phyloP scores from a whole-genome alignment of 371 early-diverging fungal species.

The Haplosporangium sp. region DNA sequence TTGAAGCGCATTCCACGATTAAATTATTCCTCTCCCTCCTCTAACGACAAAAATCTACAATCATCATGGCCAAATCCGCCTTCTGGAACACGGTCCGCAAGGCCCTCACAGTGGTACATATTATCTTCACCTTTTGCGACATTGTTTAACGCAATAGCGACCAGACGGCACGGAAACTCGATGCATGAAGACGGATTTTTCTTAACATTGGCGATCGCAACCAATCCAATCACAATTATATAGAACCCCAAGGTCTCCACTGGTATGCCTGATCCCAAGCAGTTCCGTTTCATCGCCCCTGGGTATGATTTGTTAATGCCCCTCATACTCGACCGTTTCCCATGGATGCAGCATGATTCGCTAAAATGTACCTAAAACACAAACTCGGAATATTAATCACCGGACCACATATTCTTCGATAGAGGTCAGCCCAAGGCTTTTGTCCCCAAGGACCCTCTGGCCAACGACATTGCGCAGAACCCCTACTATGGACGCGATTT shows the following conservation, averaged over 20 bases:
- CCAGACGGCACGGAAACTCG: background rate
- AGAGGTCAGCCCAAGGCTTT: constrained; percentile 65
- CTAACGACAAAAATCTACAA: background rate
- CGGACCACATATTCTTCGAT: background rate
- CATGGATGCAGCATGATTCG: too few species aligned
- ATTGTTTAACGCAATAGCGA: too few species aligned
- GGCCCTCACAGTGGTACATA: constrained; percentile 52
- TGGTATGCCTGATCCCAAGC: constrained; percentile 71
- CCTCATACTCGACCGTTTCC: too few species aligned
- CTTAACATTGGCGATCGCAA: too few species aligned
- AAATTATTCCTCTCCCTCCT: background rate
- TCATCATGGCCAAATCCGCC: constrained; percentile 49
- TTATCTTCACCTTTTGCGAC: background rate
- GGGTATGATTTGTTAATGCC: constrained; percentile 55
- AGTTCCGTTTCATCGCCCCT: constrained; percentile 69
- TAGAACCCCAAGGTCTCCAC: constrained; percentile 71
- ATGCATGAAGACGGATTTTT: too few species aligned
- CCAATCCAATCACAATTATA: background rate
- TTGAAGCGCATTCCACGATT: background rate
- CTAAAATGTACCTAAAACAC: background rate
- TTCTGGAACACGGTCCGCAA: constrained; percentile 58
- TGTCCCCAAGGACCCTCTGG: constrained; percentile 63
- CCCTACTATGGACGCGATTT: constrained; percentile 91
- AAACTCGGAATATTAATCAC: background rate
- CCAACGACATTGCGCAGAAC: constrained; percentile 81